phyloP scores from a whole-genome alignment of 305 asterid genomes.

The Fraxinus albicans region DNA sequence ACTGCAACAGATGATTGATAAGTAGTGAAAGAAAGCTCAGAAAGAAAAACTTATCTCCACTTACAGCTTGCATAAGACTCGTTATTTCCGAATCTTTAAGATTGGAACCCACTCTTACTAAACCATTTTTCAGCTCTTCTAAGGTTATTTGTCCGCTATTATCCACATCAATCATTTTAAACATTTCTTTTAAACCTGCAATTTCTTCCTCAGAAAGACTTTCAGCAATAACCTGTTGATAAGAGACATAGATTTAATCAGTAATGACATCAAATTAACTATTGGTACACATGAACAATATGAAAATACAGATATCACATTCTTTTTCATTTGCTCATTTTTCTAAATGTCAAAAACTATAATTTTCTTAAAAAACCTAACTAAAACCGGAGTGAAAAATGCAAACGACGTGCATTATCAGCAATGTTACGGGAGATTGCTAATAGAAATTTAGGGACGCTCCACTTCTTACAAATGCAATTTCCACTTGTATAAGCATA shows the following conservation, averaged over 20 bases:
- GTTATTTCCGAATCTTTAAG: constrained; percentile 65
- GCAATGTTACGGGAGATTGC: not conserved
- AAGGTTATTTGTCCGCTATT: constrained; percentile 77
- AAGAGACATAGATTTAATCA: constrained; percentile 14
- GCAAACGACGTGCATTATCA: not conserved
- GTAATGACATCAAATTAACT: constrained; percentile 11
- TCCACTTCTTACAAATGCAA: not conserved
- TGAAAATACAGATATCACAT: not conserved
- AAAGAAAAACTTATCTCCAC: constrained; percentile 23
- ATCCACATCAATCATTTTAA: constrained; percentile 75
- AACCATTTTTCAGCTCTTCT: constrained; percentile 72
- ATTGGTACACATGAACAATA: not conserved
- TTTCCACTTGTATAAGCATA: not conserved
- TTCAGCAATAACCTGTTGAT: constrained; percentile 79
- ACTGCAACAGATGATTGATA: not conserved
- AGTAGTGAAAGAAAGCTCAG: not conserved
- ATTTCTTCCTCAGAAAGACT: constrained; percentile 84
- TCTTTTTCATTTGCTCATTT: not conserved
- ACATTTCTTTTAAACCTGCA: constrained; percentile 83
- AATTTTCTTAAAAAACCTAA: not conserved
- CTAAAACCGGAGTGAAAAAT: not conserved
- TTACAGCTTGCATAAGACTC: constrained; percentile 75
- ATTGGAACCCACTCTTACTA: constrained; percentile 69
- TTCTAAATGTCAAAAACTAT: not conserved
- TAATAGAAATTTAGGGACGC: not conserved